Evolutionary conservation across 2,329 filamentous ascomycete genomes (phyloP).

Genomic region (Neopestalotiopsis rosae): DNA sequence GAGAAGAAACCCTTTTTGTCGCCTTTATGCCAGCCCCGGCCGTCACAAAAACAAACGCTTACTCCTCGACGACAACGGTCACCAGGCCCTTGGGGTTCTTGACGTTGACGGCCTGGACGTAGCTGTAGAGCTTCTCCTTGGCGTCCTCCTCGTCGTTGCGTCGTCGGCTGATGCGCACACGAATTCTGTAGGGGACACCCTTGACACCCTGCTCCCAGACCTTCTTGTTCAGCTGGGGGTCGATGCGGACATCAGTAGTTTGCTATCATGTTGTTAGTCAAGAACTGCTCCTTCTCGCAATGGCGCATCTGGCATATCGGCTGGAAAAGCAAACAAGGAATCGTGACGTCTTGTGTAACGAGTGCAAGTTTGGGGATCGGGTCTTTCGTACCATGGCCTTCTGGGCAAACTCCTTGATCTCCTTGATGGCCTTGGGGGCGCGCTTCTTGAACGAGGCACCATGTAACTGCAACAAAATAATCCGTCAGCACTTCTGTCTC

Average conservation of each 20-base stretch:
- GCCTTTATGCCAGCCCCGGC: slow-evolving; percentile 27
- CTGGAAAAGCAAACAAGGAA: background rate
- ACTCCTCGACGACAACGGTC: slow-evolving; percentile 84
- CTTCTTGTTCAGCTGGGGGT: slow-evolving; percentile 99
- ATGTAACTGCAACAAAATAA: slow-evolving; percentile 71
- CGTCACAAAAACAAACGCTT: slow-evolving; percentile 40
- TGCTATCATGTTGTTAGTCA: slow-evolving; percentile 63
- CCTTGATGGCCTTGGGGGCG: slow-evolving; percentile 98
- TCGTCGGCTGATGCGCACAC: slow-evolving; percentile 98
- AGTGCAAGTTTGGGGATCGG: slow-evolving; percentile 17
- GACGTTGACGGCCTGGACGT: slow-evolving; percentile 99
- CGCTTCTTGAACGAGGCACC: slow-evolving; percentile 99
- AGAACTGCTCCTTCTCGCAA: background rate
- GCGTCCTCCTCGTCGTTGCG: slow-evolving; percentile 99
- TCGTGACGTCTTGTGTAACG: slow-evolving; percentile 26
- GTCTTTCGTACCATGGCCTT: slow-evolving; percentile 86
- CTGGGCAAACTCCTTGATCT: slow-evolving; percentile 94
- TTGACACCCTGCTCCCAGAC: slow-evolving; percentile 99
- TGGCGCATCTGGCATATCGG: background rate
- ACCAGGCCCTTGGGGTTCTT: slow-evolving; percentile 98
- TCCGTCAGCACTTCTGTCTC: slow-evolving; percentile 21
- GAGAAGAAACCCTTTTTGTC: slow-evolving; percentile 25
- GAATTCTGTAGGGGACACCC: slow-evolving; percentile 96
- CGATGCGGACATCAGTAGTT: slow-evolving; percentile 94
- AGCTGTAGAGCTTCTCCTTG: slow-evolving; percentile 99